phyloP scores from a whole-genome alignment of 768 basidiomycete species.

The Pisolithus microcarpus region DNA sequence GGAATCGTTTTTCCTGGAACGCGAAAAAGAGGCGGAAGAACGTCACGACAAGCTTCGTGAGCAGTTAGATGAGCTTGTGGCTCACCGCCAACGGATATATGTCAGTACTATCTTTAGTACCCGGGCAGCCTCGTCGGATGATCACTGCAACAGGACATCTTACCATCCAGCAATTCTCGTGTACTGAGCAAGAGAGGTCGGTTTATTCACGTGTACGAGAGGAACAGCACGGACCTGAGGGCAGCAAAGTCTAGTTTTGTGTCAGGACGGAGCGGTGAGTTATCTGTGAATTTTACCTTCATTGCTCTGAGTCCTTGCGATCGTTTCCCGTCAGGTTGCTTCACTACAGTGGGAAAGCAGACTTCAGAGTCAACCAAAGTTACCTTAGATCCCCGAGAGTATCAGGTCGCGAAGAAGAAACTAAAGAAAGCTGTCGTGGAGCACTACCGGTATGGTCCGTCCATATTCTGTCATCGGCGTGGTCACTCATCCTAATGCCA shows the following conservation, averaged over 20 bases:
- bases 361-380: not conserved
- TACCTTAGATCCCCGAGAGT: slow-evolving; percentile 63
- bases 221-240: not conserved
- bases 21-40: slow-evolving; percentile 55
- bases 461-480: not conserved
- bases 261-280: slow-evolving; percentile 5
- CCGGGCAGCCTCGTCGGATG: not conserved
- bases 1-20: slow-evolving; percentile 70
- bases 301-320: not conserved
- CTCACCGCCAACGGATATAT: slow-evolving; percentile 55
- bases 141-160: slow-evolving; percentile 10
- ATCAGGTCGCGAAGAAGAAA: slow-evolving; percentile 75
- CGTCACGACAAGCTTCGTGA: slow-evolving; percentile 44
- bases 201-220: not conserved
- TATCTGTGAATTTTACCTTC: not conserved
- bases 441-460: slow-evolving; percentile 57
- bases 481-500: slow-evolving; percentile 18
- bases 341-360: not conserved
- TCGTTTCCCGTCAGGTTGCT: not conserved
- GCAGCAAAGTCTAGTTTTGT: slow-evolving; percentile 9
- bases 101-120: slow-evolving; percentile 30
- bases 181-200: not conserved
- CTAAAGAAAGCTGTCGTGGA: slow-evolving; percentile 80
- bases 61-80: slow-evolving; percentile 69
- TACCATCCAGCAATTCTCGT: not conserved